phyloP scores from a whole-genome alignment of 192 early-diverging fungal genomes.

The Coemansia sp. region DNA sequence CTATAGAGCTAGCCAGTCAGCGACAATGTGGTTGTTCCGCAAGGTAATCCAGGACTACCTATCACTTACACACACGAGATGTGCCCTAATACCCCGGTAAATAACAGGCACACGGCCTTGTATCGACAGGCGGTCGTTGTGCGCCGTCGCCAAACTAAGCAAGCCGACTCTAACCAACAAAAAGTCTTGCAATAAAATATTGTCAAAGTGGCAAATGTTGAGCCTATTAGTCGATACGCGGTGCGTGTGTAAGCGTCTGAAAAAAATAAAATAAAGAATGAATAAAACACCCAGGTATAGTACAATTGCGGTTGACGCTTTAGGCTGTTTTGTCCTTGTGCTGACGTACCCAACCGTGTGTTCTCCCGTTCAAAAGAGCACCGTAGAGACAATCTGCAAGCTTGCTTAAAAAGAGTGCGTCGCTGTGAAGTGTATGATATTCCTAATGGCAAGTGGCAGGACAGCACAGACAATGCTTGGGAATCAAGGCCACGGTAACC shows the following conservation, averaged over 20 bases:
- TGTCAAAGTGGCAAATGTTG: not conserved
- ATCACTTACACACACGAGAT: not conserved
- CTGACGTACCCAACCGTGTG: no score
- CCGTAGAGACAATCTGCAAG: no score
- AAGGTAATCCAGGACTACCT: not conserved
- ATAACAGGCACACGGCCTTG: not conserved
- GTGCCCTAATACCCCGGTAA: not conserved
- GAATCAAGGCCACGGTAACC: no score
- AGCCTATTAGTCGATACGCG: not conserved
- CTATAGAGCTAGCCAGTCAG: not conserved
- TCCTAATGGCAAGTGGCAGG: no score
- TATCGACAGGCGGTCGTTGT: not conserved
- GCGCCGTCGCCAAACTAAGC: not conserved
- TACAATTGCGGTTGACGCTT: not conserved
- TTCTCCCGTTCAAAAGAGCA: no score
- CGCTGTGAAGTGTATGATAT: no score
- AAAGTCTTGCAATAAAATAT: not conserved
- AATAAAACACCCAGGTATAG: not conserved
- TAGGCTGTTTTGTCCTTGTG: no score
- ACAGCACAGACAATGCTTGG: no score
- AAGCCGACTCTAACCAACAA: not conserved
- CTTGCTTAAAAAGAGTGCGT: no score
- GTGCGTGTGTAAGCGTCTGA: not conserved
- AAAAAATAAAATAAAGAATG: not conserved
- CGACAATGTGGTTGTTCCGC: not conserved